Conservation (phyloP, 768 basidiomycete genomes). For the Gymnopilus junonius region DNA sequence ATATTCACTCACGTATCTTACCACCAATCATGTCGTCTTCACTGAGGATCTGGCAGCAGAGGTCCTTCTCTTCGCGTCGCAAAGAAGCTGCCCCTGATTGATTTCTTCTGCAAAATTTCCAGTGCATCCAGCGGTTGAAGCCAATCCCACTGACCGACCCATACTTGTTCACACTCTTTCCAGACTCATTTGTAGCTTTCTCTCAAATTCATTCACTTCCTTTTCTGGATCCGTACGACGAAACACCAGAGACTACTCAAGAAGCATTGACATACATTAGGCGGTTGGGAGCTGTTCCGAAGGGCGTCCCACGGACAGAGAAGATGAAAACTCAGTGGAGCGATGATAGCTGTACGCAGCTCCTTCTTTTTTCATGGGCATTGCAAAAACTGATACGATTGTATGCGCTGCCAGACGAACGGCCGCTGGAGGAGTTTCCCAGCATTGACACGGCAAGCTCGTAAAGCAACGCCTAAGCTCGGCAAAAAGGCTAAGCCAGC, state of each 20-base stretch:
- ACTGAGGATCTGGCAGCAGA: too few relatives aligned
- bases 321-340: slow-evolving; percentile 23
- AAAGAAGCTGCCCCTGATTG: too few relatives aligned
- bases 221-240: slow-evolving; percentile 44
- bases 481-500: slow-evolving; percentile 29
- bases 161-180: slow-evolving; percentile 52
- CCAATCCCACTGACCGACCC: slow-evolving; percentile 53
- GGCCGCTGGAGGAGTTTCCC: slow-evolving; percentile 42
- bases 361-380: neutral
- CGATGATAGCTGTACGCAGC: slow-evolving; percentile 33
- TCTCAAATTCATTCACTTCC: slow-evolving; percentile 35
- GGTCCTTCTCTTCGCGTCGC: too few relatives aligned
- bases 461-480: slow-evolving; percentile 49
- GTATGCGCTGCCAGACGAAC: slow-evolving; percentile 1
- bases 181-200: slow-evolving; percentile 59
- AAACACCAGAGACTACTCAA: slow-evolving; percentile 44
- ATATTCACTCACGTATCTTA: too few relatives aligned
- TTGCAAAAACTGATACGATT: neutral
- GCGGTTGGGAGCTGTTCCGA: slow-evolving; percentile 16
- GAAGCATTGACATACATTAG: slow-evolving; percentile 41
- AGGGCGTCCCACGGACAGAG: slow-evolving; percentile 26
- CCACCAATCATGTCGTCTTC: too few relatives aligned
- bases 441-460: slow-evolving; percentile 49
- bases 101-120: too few relatives aligned
- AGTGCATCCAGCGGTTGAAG: slow-evolving; percentile 46